Evolutionary conservation across 768 basidiomycete species (phyloP).

Genomic region (Xanthoconium purpureum): DNA sequence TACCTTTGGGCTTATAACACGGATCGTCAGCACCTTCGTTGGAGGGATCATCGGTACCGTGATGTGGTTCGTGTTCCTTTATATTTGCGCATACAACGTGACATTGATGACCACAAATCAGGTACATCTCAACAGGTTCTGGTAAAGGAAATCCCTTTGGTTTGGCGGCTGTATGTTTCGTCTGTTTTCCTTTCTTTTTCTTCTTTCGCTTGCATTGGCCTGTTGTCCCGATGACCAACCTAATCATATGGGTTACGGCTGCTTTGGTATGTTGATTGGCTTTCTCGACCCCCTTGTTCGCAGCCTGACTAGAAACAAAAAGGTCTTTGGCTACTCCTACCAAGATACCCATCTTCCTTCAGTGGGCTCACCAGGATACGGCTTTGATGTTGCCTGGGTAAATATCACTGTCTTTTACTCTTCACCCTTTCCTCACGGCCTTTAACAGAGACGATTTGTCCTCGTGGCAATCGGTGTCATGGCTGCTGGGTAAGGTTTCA

Average conservation of each 20-base stretch:
- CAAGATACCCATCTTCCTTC: slow-evolving; percentile 49
- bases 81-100: not conserved
- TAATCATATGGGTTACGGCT: slow-evolving; percentile 64
- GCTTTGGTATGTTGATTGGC: slow-evolving; percentile 46
- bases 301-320: not conserved
- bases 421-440: not conserved
- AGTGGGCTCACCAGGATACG: slow-evolving; percentile 55
- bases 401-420: slow-evolving; percentile 6
- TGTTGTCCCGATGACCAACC: slow-evolving; percentile 65
- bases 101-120: slow-evolving; percentile 20
- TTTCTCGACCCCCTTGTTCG: not conserved
- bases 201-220: slow-evolving; percentile 74
- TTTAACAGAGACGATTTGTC: slow-evolving; percentile 56
- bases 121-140: slow-evolving; percentile 68
- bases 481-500: slow-evolving; percentile 63
- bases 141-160: slow-evolving; percentile 65
- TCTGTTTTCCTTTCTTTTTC: slow-evolving; percentile 72
- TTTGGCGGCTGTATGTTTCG: slow-evolving; percentile 61
- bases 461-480: slow-evolving; percentile 69
- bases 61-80: slow-evolving; percentile 53
- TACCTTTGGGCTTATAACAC: slow-evolving; percentile 57
- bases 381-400: slow-evolving; percentile 73
- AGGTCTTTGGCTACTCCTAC: slow-evolving; percentile 77
- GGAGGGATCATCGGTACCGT: slow-evolving; percentile 61
- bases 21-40: slow-evolving; percentile 61